Evolutionary conservation across 164 flowering plant genomes (phyloP).

Genomic region (Pachysandra terminalis): DNA sequence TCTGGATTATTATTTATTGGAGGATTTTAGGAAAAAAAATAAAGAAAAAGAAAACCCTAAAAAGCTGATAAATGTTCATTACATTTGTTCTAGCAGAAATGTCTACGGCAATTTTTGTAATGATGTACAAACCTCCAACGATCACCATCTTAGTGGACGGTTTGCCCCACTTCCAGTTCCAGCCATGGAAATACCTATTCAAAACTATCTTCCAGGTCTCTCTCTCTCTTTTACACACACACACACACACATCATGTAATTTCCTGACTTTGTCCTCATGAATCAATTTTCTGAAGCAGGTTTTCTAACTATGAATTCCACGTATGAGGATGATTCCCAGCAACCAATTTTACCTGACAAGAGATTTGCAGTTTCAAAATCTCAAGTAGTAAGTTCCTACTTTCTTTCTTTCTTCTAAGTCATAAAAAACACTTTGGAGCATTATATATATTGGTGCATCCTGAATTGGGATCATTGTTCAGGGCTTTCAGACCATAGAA

Average conservation of each 20-base stretch:
- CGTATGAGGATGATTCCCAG: conserved; percentile 13
- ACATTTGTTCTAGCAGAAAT: neutral
- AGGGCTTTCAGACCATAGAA: conserved; percentile 5
- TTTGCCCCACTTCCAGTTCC: conserved; percentile 20
- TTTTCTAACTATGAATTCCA: conserved; percentile 1
- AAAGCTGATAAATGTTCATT: too few species aligned
- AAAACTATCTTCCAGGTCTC: conserved; percentile 12
- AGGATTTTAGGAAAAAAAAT: too few species aligned
- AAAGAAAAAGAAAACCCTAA: too few species aligned
- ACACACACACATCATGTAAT: too few species aligned
- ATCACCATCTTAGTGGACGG: conserved; percentile 16
- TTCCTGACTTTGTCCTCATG: too few species aligned
- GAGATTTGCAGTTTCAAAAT: conserved; percentile 2
- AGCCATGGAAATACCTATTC: conserved; percentile 7
- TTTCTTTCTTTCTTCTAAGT: neutral
- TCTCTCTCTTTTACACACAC: too few species aligned
- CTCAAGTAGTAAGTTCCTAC: conserved; percentile 17
- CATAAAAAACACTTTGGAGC: neutral
- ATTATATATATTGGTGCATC: too few species aligned
- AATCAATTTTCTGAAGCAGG: neutral
- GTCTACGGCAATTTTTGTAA: conserved; percentile 11
- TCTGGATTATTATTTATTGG: too few species aligned
- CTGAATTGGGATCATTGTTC: neutral
- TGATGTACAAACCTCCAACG: conserved; percentile 20
- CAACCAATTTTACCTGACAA: neutral